phyloP scores from a whole-genome alignment of 1,284 basidiomycete species.

The Earliella scabrosa region DNA sequence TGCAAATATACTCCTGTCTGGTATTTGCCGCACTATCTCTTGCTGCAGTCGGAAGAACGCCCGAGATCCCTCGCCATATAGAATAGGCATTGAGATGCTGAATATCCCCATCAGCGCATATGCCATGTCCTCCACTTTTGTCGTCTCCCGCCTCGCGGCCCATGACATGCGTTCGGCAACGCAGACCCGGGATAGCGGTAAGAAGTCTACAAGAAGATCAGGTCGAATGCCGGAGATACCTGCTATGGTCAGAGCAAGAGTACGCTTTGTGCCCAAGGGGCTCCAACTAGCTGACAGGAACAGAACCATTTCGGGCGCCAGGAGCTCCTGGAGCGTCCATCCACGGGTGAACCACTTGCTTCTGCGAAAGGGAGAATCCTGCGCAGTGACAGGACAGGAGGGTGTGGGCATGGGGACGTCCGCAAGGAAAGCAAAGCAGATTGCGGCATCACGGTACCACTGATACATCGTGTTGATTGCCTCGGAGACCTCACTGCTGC shows the following conservation, averaged over 20 bases:
- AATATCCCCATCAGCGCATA: no score
- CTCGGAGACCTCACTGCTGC: conserved; percentile 5
- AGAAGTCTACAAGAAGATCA: no score
- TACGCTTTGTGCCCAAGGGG: background rate
- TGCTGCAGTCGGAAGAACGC: background rate
- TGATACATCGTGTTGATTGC: conserved; percentile 3
- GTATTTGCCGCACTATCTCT: background rate
- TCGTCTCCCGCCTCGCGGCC: background rate
- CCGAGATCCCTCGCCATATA: background rate
- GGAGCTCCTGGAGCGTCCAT: background rate
- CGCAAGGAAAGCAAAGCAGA: conserved; percentile 7
- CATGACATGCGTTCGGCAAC: background rate
- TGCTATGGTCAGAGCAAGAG: no score
- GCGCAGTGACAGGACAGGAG: background rate
- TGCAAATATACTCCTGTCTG: background rate
- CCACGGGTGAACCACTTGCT: background rate
- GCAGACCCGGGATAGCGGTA: background rate
- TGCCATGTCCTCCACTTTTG: background rate
- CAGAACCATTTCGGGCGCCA: background rate
- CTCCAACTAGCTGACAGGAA: background rate
- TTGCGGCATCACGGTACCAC: background rate
- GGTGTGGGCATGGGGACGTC: background rate
- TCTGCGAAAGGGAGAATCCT: no score
- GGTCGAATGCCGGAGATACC: no score
- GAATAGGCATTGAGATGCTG: background rate